phyloP scores from a whole-genome alignment of 768 basidiomycete species.

The Candolleomyces eurysporus region DNA sequence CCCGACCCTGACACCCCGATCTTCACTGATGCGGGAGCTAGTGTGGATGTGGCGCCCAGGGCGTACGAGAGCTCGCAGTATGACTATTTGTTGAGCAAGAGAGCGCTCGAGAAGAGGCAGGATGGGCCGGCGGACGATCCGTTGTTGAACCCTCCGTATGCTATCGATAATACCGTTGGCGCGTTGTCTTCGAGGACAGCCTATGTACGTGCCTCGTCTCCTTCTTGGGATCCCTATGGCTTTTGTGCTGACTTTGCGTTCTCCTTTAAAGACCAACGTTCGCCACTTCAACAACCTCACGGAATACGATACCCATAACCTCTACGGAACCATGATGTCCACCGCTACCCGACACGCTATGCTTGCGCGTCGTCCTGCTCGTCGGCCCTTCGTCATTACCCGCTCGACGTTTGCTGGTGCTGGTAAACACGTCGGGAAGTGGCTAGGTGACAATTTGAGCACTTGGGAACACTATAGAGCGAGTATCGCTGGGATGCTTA shows the following conservation, averaged over 20 bases:
- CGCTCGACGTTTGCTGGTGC: conserved; percentile 74
- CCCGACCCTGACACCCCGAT: conserved; percentile 56
- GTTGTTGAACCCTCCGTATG: conserved; percentile 52
- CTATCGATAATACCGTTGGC: conserved; percentile 57
- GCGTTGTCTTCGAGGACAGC: conserved; percentile 54
- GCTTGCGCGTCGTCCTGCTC: conserved; percentile 58
- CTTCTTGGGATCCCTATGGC: no score
- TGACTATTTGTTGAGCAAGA: no score
- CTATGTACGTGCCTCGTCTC: conserved; percentile 34
- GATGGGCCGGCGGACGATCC: conserved; percentile 22
- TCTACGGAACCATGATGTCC: conserved; percentile 76
- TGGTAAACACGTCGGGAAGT: conserved; percentile 66
- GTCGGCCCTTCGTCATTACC: conserved; percentile 64
- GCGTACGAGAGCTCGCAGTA: no score
- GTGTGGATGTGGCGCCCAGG: conserved; percentile 11
- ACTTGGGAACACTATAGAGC: conserved; percentile 56
- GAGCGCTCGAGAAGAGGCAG: no score
- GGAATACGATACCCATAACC: conserved; percentile 64
- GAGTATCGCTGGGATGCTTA: conserved; percentile 64
- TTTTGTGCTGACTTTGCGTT: not conserved
- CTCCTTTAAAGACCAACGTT: conserved; percentile 34
- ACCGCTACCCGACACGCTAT: conserved; percentile 57
- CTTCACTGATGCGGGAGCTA: conserved; percentile 28
- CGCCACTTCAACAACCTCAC: conserved; percentile 56
- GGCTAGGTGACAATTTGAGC: conserved; percentile 69